Conservation (phyloP, 352 stramenopile species). For the Pythium sukuiense region DNA sequence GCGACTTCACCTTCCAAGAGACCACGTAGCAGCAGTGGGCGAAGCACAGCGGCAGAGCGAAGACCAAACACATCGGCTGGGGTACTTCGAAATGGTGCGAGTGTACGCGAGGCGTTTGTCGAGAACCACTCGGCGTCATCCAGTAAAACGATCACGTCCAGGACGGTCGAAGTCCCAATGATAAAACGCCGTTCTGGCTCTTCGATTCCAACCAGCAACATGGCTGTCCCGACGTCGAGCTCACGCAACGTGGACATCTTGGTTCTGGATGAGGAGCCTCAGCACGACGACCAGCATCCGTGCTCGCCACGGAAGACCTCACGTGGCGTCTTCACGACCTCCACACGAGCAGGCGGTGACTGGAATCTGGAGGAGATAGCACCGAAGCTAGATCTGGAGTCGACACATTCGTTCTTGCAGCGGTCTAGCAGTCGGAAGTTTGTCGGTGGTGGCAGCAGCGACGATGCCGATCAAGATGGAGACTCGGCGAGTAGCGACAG, state of each 20-base stretch:
- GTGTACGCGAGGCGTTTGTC: conserved; percentile 58
- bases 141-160: background rate
- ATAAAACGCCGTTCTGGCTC: conserved; percentile 18
- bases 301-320: conserved; percentile 57
- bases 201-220: background rate
- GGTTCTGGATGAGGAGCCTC: conserved; percentile 43
- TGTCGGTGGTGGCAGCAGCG: background rate
- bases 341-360: conserved; percentile 29
- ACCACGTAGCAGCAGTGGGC: conserved; percentile 12
- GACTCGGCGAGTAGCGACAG: conserved; percentile 25
- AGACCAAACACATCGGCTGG: conserved; percentile 59
- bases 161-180: background rate
- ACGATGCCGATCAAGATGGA: conserved; percentile 13
- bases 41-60: conserved; percentile 23
- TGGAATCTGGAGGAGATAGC: conserved; percentile 68
- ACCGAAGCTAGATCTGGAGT: conserved; percentile 49
- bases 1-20: conserved; percentile 24
- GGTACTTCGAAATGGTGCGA: conserved; percentile 34
- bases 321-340: conserved; percentile 45
- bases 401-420: conserved; percentile 33
- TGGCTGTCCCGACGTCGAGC: conserved; percentile 21
- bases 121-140: conserved; percentile 19
- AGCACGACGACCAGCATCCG: conserved; percentile 37
- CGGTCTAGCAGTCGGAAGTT: conserved; percentile 17
- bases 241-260: conserved; percentile 50